Percentiles rank a stretch among this genome's conserved stretches.
Conservation (phyloP, 1,284 basidiomycete genomes). For the Puccinia polysora region DNA sequence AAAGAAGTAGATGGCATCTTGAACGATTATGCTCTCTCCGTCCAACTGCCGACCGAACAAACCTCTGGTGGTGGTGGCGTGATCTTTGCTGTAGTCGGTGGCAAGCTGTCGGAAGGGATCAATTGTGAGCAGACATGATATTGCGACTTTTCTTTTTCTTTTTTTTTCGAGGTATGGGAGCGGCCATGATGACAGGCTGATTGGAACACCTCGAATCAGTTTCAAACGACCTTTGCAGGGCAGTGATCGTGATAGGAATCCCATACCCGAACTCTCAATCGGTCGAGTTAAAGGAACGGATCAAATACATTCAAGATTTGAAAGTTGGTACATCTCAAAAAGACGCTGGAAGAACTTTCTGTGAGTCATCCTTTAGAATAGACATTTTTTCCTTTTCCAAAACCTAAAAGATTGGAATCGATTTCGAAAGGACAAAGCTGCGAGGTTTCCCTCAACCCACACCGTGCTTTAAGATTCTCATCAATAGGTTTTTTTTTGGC, state of each 20-base stretch:
- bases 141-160: background rate
- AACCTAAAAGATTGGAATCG: no score
- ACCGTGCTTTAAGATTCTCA: background rate
- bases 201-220: no score
- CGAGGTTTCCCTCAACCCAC: no score
- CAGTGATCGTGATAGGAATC: conserved; percentile 78
- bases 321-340: conserved; percentile 55
- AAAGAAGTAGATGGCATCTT: conserved; percentile 72
- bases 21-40: conserved; percentile 67
- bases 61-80: conserved; percentile 50
- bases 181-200: background rate
- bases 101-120: conserved; percentile 92
- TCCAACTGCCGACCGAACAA: conserved; percentile 52
- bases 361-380: conserved; percentile 59
- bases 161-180: no score
- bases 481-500: no score
- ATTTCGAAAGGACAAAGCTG: no score
- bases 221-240: conserved; percentile 67
- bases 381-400: no score
- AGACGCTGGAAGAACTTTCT: conserved; percentile 75
- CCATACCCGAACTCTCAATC: conserved; percentile 91
- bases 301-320: conserved; percentile 67
- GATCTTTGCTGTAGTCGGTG: conserved; percentile 81
- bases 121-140: conserved; percentile 69
- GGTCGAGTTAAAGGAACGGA: conserved; percentile 80